A percentile compares a stretch with the other conserved stretches of the same genome.
Conservation (phyloP, 2,329 filamentous ascomycete genomes). For the Monosporascus sp. region DNA sequence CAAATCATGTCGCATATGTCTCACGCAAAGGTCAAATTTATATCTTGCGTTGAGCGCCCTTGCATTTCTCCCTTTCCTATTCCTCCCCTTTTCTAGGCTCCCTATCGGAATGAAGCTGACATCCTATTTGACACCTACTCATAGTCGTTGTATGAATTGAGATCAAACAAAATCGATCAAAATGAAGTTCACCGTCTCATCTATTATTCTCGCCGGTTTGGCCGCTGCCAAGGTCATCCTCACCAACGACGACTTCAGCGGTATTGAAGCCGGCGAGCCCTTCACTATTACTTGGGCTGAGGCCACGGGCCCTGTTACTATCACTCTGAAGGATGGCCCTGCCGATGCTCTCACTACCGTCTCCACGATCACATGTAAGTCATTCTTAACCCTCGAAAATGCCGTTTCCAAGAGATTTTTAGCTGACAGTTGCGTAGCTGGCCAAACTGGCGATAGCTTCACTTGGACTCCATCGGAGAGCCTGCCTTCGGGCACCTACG, state of each 20-base stretch:
- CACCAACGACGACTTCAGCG: slow-evolving; percentile 30
- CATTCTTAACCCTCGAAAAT: background rate
- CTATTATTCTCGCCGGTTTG: slow-evolving; percentile 25
- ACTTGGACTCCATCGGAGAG: slow-evolving; percentile 32
- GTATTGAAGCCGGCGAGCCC: slow-evolving; percentile 31
- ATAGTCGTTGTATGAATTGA: slow-evolving; percentile 7
- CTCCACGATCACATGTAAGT: slow-evolving; percentile 32
- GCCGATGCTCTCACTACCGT: slow-evolving; percentile 30
- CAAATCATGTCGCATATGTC: background rate
- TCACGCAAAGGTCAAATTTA: background rate
- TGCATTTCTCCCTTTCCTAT: background rate
- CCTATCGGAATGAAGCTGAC: background rate
- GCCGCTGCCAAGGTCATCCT: slow-evolving; percentile 26
- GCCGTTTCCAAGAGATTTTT: background rate
- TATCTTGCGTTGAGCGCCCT: background rate
- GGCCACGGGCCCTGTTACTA: slow-evolving; percentile 35
- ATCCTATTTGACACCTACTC: background rate
- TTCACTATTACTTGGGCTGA: slow-evolving; percentile 41
- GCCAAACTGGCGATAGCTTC: slow-evolving; percentile 29
- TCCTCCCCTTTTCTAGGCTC: background rate
- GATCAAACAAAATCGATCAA: slow-evolving; percentile 14
- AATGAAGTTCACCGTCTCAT: slow-evolving; percentile 28
- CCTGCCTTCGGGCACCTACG: slow-evolving; percentile 36
- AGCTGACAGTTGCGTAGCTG: slow-evolving; percentile 23
- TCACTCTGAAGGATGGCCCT: slow-evolving; percentile 36